Evolutionary conservation across 164 flowering plant species (phyloP).

Genomic region (Tinospora cordifolia): DNA sequence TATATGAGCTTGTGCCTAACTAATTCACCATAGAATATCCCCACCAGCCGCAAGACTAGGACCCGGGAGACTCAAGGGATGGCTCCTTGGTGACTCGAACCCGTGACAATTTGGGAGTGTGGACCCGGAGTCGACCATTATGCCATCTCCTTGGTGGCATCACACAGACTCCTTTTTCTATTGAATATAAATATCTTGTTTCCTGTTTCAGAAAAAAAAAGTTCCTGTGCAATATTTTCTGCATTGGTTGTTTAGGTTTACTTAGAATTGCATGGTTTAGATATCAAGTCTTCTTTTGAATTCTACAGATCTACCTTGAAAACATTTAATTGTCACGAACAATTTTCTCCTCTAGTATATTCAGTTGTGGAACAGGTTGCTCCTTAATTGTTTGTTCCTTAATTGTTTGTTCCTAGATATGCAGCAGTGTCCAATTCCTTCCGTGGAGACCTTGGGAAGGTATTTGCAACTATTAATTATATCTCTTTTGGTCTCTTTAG

Average conservation of each 20-base stretch:
- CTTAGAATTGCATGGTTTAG: not conserved
- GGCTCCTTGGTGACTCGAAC: no score
- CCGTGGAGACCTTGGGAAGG: constrained; percentile 99
- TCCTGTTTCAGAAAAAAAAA: no score
- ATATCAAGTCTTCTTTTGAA: not conserved
- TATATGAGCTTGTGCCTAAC: no score
- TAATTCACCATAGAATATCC: no score
- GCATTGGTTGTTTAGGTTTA: not conserved
- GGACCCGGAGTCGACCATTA: no score
- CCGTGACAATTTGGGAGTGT: no score
- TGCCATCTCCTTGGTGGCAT: no score
- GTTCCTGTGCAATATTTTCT: no score
- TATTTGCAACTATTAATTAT: constrained; percentile 16
- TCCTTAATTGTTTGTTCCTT: constrained; percentile 23
- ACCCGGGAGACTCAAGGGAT: no score
- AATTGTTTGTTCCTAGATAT: constrained; percentile 47
- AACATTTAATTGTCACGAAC: not conserved
- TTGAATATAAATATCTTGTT: no score
- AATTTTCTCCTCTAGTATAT: not conserved
- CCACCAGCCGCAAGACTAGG: no score
- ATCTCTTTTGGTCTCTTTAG: not conserved
- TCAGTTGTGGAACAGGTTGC: not conserved
- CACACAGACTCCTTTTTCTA: no score
- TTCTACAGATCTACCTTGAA: not conserved
- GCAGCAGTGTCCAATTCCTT: constrained; percentile 86